Evolutionary conservation across 1,284 basidiomycete species (phyloP), one percentile per base, ranked within the genome.

Genomic region (Malassezia yamatoensis): DNA sequence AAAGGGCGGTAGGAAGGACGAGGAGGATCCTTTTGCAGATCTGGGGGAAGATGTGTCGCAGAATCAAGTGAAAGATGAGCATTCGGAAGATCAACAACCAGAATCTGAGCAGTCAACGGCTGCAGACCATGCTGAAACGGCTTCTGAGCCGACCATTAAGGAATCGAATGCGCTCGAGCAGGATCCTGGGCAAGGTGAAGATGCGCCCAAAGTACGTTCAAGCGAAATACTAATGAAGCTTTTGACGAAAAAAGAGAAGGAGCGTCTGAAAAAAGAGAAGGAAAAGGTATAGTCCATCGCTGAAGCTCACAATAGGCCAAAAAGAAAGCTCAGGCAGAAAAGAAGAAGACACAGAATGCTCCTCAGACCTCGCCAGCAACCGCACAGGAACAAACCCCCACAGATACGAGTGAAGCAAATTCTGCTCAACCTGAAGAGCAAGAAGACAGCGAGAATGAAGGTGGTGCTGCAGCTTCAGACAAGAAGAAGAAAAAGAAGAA

Each of bases 231-330:
- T 42, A 13, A 40, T 61, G 50, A 59, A 62, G 57, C 63, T 73
- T 24, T 59, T 73, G 35, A 65, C 68, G 24, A 73, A 73, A 60
- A 73, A 73, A 55, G 71, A 73, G 52, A 73, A 73, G 59, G 71
- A 73, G 60, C 67, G 67, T 46, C 59, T 73, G 41, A 73, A 73
- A 43, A 73, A 73, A 59, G 71, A 73, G 54, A 70, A 66, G 53
- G 71, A 73, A 48, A 73, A 72, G 58, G 66, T 43, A 16, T 15
- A 21, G 16, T 10, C 39, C 7, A 12, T 20, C 41, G 13, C 13
- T 16, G 18, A 20, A n/a, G 20, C 41, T 43, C 12, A 43, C 41
- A 15, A 4, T 32, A 43, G 41, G 20, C 62, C 10, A 70, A 68
- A 58, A 71, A 70, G 63, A 68, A 66, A 54, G 68, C 68, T 5